Conservation (phyloP, 441 rosid genomes). For the Syzygium malaccense region DNA sequence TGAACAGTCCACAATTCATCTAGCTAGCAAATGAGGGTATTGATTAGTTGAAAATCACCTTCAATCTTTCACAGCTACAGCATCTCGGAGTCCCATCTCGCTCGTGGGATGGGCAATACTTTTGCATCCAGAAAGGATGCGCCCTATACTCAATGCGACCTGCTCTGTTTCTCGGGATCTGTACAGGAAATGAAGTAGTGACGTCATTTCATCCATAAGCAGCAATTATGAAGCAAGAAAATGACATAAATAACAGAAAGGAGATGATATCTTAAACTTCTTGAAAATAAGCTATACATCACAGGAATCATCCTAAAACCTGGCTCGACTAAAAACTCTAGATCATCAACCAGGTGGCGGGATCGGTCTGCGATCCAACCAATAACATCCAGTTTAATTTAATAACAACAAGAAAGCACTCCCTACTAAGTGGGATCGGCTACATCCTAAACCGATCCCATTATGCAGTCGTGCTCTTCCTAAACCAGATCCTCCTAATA, state of each 20-base stretch:
- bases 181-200: neutral
- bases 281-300: neutral
- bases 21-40: neutral
- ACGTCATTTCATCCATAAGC: neutral
- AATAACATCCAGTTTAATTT: neutral
- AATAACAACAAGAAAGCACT: neutral
- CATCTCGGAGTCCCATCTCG: slow-evolving; percentile 11
- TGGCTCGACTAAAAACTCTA: neutral
- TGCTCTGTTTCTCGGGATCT: neutral
- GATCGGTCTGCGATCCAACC: neutral
- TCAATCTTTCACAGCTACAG: slow-evolving; percentile 15
- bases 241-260: neutral
- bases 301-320: neutral
- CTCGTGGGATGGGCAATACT: slow-evolving; percentile 14
- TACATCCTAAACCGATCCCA: neutral
- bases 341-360: neutral
- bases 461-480: neutral
- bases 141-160: slow-evolving; percentile 3
- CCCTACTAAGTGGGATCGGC: neutral
- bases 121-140: slow-evolving; percentile 15
- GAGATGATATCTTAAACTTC: neutral
- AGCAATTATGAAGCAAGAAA: neutral
- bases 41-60: slow-evolving; percentile 2
- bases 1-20: neutral
- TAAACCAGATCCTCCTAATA: neutral